Evolutionary conservation across 2,329 filamentous ascomycete species (phyloP).

Genomic region (Cyphellophora europaea): DNA sequence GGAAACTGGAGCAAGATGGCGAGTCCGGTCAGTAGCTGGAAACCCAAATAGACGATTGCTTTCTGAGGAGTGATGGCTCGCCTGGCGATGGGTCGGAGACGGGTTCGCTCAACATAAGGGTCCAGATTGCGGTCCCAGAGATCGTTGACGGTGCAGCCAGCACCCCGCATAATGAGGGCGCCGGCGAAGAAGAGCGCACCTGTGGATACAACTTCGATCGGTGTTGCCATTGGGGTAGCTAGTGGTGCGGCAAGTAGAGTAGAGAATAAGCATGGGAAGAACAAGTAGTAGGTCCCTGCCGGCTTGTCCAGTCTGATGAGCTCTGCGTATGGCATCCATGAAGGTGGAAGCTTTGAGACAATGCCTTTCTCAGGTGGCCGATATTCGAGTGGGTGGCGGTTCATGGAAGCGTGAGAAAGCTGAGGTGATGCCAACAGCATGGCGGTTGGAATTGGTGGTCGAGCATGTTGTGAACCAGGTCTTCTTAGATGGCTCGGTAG

Average conservation of each 20-base stretch:
- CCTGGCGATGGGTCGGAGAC: slow-evolving; percentile 42
- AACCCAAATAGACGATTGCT: slow-evolving; percentile 34
- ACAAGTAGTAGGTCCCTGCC: slow-evolving; percentile 43
- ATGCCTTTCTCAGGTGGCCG: slow-evolving; percentile 36
- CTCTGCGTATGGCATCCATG: slow-evolving; percentile 47
- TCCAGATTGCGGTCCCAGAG: slow-evolving; percentile 46
- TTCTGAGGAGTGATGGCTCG: slow-evolving; percentile 38
- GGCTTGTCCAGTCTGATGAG: slow-evolving; percentile 44
- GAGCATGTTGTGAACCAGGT: too few relatives aligned
- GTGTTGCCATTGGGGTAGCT: slow-evolving; percentile 21
- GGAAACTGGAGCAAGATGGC: slow-evolving; percentile 35
- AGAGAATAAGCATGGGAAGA: slow-evolving; percentile 43
- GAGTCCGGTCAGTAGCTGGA: slow-evolving; percentile 32
- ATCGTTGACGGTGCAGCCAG: slow-evolving; percentile 48
- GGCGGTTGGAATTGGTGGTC: too few relatives aligned
- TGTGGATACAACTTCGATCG: slow-evolving; percentile 28
- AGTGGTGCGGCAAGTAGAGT: slow-evolving; percentile 34
- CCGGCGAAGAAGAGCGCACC: slow-evolving; percentile 31
- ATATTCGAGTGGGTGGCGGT: slow-evolving; percentile 25
- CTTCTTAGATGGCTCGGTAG: too few relatives aligned
- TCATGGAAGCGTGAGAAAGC: too few relatives aligned
- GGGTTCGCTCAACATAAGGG: slow-evolving; percentile 41
- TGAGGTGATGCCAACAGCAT: too few relatives aligned
- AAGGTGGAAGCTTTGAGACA: slow-evolving; percentile 34
- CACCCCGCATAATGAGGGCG: slow-evolving; percentile 41